Percentiles rank a stretch among this genome's conserved stretches.
These are phyloP conservation scores for Tuber calosporum DNA, from an alignment of 495 filamentous ascomycete species.

Conservation along the genomic window DNA sequence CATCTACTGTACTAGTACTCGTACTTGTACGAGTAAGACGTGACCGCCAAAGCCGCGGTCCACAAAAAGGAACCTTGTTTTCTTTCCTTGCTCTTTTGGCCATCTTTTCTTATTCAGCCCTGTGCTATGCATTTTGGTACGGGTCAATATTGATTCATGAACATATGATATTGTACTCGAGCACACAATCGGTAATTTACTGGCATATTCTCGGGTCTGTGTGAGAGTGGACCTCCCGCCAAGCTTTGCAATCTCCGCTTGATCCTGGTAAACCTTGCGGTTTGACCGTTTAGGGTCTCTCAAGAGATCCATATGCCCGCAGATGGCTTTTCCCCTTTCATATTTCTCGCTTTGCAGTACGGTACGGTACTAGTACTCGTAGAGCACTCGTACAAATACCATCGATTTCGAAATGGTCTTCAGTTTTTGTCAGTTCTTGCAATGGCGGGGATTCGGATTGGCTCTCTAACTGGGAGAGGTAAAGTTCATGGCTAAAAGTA, in stretches of 20 bases:
- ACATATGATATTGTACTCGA: no score
- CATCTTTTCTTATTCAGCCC: not conserved
- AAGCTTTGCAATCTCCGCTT: constrained; percentile 28
- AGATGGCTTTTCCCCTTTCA: constrained; percentile 25
- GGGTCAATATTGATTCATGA: no score
- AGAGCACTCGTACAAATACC: no score
- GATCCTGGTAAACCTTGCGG: constrained; percentile 12
- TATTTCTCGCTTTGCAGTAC: constrained; percentile 17
- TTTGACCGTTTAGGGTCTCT: constrained; percentile 6
- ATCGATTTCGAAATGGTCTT: no score
- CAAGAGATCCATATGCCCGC: constrained; percentile 6
- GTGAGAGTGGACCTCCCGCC: constrained; percentile 1
- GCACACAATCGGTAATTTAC: not conserved
- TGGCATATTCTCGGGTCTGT: not conserved
- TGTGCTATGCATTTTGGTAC: not conserved
- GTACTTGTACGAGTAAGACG: no score
- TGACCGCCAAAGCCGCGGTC: not conserved
- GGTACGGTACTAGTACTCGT: no score
- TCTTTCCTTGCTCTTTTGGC: not conserved
- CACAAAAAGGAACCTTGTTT: not conserved
- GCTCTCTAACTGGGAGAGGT: no score
- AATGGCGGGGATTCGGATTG: no score
- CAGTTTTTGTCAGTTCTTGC: no score
- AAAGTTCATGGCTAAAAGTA: no score
- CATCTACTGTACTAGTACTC: no score